These are phyloP conservation scores for Penicillium sp. DNA, from an alignment of 2,329 filamentous ascomycete species.

Conservation along the genomic window DNA sequence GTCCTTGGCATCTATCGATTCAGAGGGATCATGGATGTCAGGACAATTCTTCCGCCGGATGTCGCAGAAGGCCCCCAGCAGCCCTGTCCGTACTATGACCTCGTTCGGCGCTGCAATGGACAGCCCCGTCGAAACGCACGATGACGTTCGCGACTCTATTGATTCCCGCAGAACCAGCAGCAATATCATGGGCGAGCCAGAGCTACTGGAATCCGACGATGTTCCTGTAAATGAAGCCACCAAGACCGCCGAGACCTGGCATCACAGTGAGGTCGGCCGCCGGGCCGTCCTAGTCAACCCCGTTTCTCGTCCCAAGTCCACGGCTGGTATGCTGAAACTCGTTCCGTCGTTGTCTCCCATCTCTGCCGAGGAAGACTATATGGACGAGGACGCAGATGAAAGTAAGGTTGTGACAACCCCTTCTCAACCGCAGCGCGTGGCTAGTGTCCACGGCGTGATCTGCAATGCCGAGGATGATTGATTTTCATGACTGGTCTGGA, in stretches of 20 bases:
- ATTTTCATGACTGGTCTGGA: background rate
- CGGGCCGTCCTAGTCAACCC: slow-evolving; percentile 67
- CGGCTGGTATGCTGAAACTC: slow-evolving; percentile 61
- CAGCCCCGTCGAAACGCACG: slow-evolving; percentile 39
- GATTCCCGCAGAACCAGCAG: slow-evolving; percentile 40
- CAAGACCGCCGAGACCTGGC: slow-evolving; percentile 49
- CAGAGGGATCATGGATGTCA: slow-evolving; percentile 93
- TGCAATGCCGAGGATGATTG: slow-evolving; percentile 21
- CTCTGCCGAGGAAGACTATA: slow-evolving; percentile 37
- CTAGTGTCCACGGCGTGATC: slow-evolving; percentile 23
- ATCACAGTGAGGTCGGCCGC: slow-evolving; percentile 56
- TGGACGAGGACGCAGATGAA: slow-evolving; percentile 30
- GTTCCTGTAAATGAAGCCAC: slow-evolving; percentile 18
- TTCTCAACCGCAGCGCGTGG: slow-evolving; percentile 61
- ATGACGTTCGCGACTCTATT: slow-evolving; percentile 43
- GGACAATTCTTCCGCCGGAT: slow-evolving; percentile 63
- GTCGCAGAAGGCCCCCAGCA: slow-evolving; percentile 43
- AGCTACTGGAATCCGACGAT: slow-evolving; percentile 45
- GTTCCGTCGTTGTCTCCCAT: slow-evolving; percentile 44
- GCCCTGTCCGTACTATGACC: slow-evolving; percentile 43
- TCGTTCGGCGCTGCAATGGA: slow-evolving; percentile 49
- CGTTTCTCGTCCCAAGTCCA: slow-evolving; percentile 59
- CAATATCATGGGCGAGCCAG: slow-evolving; percentile 58
- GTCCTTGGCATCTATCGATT: slow-evolving; percentile 91
- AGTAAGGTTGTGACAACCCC: slow-evolving; percentile 32